These are phyloP conservation scores for Coemansia sp. DNA, from an alignment of 371 early-diverging fungal species.

Conservation along the genomic window DNA sequence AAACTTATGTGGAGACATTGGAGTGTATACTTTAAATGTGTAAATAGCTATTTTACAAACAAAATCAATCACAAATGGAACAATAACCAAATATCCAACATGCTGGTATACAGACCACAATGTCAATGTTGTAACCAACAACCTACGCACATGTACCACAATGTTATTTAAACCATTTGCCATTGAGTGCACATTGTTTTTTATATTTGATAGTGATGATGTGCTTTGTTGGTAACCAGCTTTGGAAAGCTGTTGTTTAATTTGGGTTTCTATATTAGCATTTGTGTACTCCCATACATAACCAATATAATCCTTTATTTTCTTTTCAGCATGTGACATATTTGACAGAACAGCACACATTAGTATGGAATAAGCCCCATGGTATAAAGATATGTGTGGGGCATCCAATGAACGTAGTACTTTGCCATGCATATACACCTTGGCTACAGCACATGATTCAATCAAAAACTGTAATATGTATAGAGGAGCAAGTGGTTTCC, in stretches of 20 bases:
- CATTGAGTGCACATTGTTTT: too few species aligned
- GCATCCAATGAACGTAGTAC: not conserved
- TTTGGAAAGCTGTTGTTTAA: too few species aligned
- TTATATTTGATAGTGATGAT: too few species aligned
- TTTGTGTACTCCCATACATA: too few species aligned
- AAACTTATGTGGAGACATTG: not conserved
- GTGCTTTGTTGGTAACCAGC: too few species aligned
- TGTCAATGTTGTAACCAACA: too few species aligned
- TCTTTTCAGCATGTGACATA: too few species aligned
- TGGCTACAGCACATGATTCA: not conserved
- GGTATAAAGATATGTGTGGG: not conserved
- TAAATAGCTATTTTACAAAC: not conserved
- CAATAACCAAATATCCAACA: not conserved
- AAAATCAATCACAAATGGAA: not conserved
- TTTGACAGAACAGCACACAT: not conserved
- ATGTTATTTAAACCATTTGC: too few species aligned
- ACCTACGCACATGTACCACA: fast-evolving
- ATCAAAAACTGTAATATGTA: not conserved
- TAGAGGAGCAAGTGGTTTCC: not conserved
- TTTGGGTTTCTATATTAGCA: too few species aligned
- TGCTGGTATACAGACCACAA: not conserved
- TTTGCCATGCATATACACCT: not conserved
- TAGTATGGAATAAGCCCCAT: not conserved
- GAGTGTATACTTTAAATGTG: too few species aligned
- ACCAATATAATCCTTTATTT: too few species aligned